Base-by-base conservation (phyloP, 495 filamentous ascomycete genomes). In the Hyaloscypha bicolor region DNA sequence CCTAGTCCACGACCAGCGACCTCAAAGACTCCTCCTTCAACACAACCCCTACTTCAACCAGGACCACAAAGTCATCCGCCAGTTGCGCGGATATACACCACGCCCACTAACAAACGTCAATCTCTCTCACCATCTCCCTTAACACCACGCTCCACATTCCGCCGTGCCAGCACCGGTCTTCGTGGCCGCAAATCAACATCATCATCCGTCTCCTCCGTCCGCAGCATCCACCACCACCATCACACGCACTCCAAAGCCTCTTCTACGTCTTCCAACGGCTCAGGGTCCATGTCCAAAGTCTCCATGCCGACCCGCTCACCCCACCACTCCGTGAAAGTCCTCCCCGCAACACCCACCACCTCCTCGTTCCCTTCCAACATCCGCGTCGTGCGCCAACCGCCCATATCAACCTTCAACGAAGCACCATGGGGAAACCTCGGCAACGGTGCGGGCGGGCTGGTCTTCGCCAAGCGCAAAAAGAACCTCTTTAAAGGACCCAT, bases 101-200 rank as follows among this genome's bases (percentile, higher is more conserved):
- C 85, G 4, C 75, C 78, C 39, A 83, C 79, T 52, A 73, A 69
- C 55, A 86, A 84, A 77, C 89, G 94, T 3, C 90, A 91, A 69
- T 98, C 95, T 3, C 79, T 96, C 14, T 98, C 96, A 0, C 95
- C 95, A 2, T 88, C 89, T 9, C 95, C 96, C 0, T 78, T 97
- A 53, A 98, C 94, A 5, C 93, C 95, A 2, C 88, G 92, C 42
- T 90, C 91, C 81, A 65, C 71, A 9, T 75, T 65, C 35, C 71
- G 73, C 14, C 68, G 73, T 53, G 88, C 88, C 9, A 86, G 85
- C 9, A 85, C 85, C 29, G 92, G 91, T 52, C 83, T 98, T 22
- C 88, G 94, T 51, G 96, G 95, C 35, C 87, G 95, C 66, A 98
- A 97, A 76, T 97, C 94, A 3, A 98, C 95, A 4, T 97, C 94